These are phyloP conservation scores for Heliophila coronopifolia DNA, from an alignment of 441 rosid species.

Conservation along the genomic window DNA sequence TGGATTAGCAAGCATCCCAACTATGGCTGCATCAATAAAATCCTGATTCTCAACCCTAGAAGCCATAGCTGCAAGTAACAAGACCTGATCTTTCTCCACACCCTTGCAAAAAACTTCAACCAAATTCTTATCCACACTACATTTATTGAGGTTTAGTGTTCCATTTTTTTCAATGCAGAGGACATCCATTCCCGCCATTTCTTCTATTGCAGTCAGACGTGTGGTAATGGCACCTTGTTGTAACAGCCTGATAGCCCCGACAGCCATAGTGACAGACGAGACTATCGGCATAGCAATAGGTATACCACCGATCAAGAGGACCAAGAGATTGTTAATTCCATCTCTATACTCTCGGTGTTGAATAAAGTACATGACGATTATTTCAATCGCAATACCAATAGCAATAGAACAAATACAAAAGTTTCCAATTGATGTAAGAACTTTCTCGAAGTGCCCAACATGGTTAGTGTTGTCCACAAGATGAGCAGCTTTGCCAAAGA, in stretches of 20 bases:
- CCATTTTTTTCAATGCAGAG: constrained; percentile 46
- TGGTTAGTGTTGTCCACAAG: constrained; percentile 59
- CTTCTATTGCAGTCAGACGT: constrained; percentile 51
- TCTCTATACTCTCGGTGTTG: constrained; percentile 33
- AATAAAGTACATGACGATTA: constrained; percentile 31
- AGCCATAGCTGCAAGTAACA: constrained; percentile 43
- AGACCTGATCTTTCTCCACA: constrained; percentile 39
- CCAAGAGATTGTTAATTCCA: constrained; percentile 39
- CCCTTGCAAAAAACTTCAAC: constrained; percentile 43
- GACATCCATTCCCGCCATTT: constrained; percentile 53
- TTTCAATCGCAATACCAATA: constrained; percentile 37
- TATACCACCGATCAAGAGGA: constrained; percentile 45
- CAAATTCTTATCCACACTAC: constrained; percentile 39
- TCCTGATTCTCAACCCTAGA: constrained; percentile 59
- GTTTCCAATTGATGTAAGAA: constrained; percentile 38
- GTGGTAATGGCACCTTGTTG: constrained; percentile 47
- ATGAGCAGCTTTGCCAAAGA: constrained; percentile 72
- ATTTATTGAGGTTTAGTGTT: constrained; percentile 43
- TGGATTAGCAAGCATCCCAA: constrained; percentile 40
- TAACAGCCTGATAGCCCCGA: constrained; percentile 42
- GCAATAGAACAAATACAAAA: constrained; percentile 40
- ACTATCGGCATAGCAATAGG: constrained; percentile 52
- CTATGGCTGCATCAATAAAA: constrained; percentile 45
- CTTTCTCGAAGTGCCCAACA: constrained; percentile 65
- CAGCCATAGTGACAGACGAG: constrained; percentile 48